These are phyloP conservation scores for Gossypium anomalum DNA, from an alignment of 345 rosid species.

Conservation along the genomic window DNA sequence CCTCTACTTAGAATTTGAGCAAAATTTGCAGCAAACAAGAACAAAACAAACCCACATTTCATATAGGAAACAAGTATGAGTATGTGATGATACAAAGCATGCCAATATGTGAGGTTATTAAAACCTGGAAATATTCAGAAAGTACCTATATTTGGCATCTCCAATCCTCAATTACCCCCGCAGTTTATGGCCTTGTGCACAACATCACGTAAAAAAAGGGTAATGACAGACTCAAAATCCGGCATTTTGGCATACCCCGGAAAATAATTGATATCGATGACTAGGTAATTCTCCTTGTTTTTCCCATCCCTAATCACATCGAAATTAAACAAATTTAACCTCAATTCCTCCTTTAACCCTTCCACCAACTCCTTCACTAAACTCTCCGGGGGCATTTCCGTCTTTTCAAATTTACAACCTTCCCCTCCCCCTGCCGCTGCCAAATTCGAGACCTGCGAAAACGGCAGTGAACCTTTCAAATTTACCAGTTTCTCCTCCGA, in stretches of 20 bases:
- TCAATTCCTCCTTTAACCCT: conserved; percentile 45
- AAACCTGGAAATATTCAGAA: background rate
- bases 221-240: conserved; percentile 43
- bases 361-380: conserved; percentile 42
- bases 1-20: background rate
- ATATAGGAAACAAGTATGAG: no score
- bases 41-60: background rate
- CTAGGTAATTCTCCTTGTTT: conserved; percentile 40
- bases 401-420: conserved; percentile 31
- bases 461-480: conserved; percentile 41
- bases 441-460: conserved; percentile 56
- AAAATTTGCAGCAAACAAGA: background rate
- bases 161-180: background rate
- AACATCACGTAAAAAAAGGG: conserved; percentile 43
- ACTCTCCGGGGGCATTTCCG: conserved; percentile 47
- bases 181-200: conserved; percentile 23
- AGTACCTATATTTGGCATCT: background rate
- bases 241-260: conserved; percentile 73
- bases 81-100: background rate
- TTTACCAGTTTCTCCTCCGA: conserved; percentile 37
- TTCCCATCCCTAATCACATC: conserved; percentile 59
- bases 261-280: conserved; percentile 67
- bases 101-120: background rate
- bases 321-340: conserved; percentile 56
- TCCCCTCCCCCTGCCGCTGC: conserved; percentile 13